A percentile compares a stretch with the other conserved stretches of the same genome.
phyloP scores from a whole-genome alignment of 176 grass and related monocot genomes.

The Musa troglodytarum region DNA sequence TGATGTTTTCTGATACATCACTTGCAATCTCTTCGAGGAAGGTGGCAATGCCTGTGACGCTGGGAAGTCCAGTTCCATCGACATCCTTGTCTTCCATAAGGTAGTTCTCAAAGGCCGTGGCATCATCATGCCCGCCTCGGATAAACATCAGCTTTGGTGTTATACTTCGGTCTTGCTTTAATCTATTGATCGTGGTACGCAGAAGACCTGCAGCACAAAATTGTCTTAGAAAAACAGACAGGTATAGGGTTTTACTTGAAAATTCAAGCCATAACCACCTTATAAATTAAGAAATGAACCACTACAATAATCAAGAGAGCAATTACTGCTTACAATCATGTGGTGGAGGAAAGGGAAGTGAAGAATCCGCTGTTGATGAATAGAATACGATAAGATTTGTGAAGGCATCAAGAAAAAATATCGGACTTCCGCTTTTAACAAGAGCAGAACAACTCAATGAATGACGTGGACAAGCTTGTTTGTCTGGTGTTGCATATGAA shows the following conservation, averaged over 20 bases:
- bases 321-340: slow-evolving; percentile 70
- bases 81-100: slow-evolving; percentile 86
- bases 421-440: slow-evolving; percentile 72
- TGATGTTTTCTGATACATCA: slow-evolving; percentile 53
- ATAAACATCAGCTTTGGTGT: slow-evolving; percentile 81
- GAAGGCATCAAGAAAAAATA: slow-evolving; percentile 93
- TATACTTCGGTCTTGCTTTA: slow-evolving; percentile 76
- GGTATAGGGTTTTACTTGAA: too few species aligned
- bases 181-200: slow-evolving; percentile 45
- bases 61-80: slow-evolving; percentile 52
- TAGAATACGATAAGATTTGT: slow-evolving; percentile 86
- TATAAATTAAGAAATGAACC: not conserved
- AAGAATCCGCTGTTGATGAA: slow-evolving; percentile 52
- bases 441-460: slow-evolving; percentile 73
- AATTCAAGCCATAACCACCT: not conserved
- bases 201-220: slow-evolving; percentile 46
- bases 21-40: slow-evolving; percentile 61
- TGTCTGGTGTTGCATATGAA: slow-evolving; percentile 72
- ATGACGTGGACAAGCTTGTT: slow-evolving; percentile 84
- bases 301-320: not conserved
- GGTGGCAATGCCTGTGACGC: slow-evolving; percentile 56
- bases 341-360: slow-evolving; percentile 79
- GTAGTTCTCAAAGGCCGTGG: slow-evolving; percentile 66
- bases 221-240: not conserved
- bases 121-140: slow-evolving; percentile 57